phyloP scores from a whole-genome alignment of 1,284 basidiomycete species.

The Trichosporon sp. region DNA sequence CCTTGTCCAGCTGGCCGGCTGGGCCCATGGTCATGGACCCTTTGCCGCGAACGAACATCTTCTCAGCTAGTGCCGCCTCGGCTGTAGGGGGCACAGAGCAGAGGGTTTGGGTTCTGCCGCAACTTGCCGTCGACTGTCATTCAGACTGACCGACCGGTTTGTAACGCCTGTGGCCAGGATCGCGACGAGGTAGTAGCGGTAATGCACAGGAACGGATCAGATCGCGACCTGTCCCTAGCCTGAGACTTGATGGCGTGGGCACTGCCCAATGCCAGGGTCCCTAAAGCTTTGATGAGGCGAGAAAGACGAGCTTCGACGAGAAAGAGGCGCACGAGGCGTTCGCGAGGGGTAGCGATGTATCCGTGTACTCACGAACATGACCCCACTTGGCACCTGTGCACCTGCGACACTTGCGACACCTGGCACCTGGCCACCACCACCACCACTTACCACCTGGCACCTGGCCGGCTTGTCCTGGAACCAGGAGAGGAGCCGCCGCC shows the following conservation, averaged over 20 bases:
- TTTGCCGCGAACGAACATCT: too few relatives aligned
- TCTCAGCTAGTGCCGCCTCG: too few relatives aligned
- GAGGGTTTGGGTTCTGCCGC: background rate
- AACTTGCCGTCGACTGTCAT: background rate
- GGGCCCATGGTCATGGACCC: too few relatives aligned
- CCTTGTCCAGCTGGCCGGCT: too few relatives aligned
- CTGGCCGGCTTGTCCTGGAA: too few relatives aligned
- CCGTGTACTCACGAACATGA: background rate
- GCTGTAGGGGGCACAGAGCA: too few relatives aligned
- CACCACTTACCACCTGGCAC: too few relatives aligned
- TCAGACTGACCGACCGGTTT: too few relatives aligned
- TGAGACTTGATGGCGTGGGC: background rate
- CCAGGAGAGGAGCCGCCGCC: too few relatives aligned
- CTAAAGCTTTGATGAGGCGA: background rate
- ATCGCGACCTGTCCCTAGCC: background rate
- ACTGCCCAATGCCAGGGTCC: background rate
- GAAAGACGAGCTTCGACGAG: background rate
- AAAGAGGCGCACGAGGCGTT: background rate
- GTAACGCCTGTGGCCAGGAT: background rate
- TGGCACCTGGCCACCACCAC: too few relatives aligned
- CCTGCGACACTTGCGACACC: too few relatives aligned
- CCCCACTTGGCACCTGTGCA: background rate
- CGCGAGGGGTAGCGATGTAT: background rate
- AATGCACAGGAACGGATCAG: constrained; percentile 1
- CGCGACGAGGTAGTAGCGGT: constrained; percentile 1